phyloP scores from a whole-genome alignment of 2,329 filamentous ascomycete species.

The Passalora sequoiae region DNA sequence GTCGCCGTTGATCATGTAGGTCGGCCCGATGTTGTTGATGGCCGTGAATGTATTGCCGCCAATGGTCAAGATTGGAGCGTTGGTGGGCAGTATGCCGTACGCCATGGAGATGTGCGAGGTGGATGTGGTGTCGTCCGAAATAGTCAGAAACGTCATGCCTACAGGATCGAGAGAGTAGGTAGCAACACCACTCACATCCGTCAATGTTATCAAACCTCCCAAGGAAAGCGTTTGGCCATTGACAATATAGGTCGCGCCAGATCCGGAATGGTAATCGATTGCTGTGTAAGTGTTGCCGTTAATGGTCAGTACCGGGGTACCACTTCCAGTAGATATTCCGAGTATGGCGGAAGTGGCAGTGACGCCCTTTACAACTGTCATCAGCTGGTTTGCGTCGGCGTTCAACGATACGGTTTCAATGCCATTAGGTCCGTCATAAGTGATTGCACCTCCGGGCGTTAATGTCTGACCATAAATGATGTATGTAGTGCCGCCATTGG shows the following conservation, averaged over 20 bases:
- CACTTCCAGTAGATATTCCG: slow-evolving; percentile 13
- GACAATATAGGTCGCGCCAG: slow-evolving; percentile 36
- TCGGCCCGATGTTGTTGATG: slow-evolving; percentile 26
- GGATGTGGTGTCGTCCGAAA: slow-evolving; percentile 21
- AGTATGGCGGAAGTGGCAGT: slow-evolving; percentile 23
- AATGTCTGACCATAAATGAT: slow-evolving; percentile 26
- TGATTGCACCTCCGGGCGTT: slow-evolving; percentile 25
- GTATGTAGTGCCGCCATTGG: slow-evolving; percentile 28
- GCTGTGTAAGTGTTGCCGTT: slow-evolving; percentile 26
- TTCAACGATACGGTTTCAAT: slow-evolving; percentile 30
- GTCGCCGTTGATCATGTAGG: slow-evolving; percentile 38
- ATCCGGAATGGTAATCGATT: slow-evolving; percentile 22
- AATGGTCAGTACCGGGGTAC: slow-evolving; percentile 28
- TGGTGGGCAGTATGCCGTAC: slow-evolving; percentile 24
- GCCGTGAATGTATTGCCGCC: slow-evolving; percentile 29
- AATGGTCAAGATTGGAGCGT: slow-evolving; percentile 31
- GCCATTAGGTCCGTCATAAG: slow-evolving; percentile 19
- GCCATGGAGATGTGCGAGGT: slow-evolving; percentile 24
- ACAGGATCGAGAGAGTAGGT: slow-evolving; percentile 34
- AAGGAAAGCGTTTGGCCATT: slow-evolving; percentile 36
- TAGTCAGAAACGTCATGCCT: slow-evolving; percentile 25
- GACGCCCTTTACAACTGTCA: slow-evolving; percentile 20
- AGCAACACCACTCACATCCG: slow-evolving; percentile 23
- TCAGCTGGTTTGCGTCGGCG: slow-evolving; percentile 29
- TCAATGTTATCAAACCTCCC: slow-evolving; percentile 28